Conservation (phyloP, 805 yeast genomes). For the Nakazawaea populi region DNA sequence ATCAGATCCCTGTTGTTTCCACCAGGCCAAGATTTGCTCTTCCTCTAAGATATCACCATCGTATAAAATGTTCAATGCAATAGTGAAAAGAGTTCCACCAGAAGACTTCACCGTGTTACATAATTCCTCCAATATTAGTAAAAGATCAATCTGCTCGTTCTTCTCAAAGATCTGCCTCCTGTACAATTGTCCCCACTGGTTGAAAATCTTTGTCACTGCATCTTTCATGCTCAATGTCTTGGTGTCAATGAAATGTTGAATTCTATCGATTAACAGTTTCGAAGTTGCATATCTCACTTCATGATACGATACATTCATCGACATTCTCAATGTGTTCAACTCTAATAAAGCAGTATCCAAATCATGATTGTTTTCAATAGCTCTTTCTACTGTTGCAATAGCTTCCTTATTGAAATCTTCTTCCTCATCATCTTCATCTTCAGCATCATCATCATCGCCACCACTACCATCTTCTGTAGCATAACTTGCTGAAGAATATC, state of each 20-base stretch:
- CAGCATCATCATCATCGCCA: slow-evolving; percentile 24
- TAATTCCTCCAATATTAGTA: slow-evolving; percentile 43
- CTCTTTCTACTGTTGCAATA: slow-evolving; percentile 87
- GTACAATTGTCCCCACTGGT: slow-evolving; percentile 77
- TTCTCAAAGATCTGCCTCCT: slow-evolving; percentile 79
- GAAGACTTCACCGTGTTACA: slow-evolving; percentile 32
- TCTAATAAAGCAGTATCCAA: slow-evolving; percentile 90
- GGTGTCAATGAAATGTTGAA: slow-evolving; percentile 69
- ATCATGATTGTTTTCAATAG: slow-evolving; percentile 88
- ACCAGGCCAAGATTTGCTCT: slow-evolving; percentile 77
- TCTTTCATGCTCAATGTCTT: slow-evolving; percentile 70
- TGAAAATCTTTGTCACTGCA: slow-evolving; percentile 71
- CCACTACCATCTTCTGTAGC: slow-evolving; percentile 27
- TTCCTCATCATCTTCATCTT: slow-evolving; percentile 49
- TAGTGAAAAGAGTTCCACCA: slow-evolving; percentile 45
- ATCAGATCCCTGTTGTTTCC: slow-evolving; percentile 42
- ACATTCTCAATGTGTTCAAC: slow-evolving; percentile 92
- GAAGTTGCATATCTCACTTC: slow-evolving; percentile 84
- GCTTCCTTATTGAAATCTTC: slow-evolving; percentile 88
- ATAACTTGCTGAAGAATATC: slow-evolving; percentile 25
- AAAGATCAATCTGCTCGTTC: slow-evolving; percentile 72
- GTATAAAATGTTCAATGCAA: slow-evolving; percentile 57
- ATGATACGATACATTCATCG: slow-evolving; percentile 92
- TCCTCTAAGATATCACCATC: slow-evolving; percentile 82
- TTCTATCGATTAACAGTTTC: slow-evolving; percentile 62